A percentile compares a stretch with the other conserved stretches of the same genome.
Evolutionary conservation across 2,329 filamentous ascomycete species (phyloP).

Genomic region (Penicillium vulpinum): DNA sequence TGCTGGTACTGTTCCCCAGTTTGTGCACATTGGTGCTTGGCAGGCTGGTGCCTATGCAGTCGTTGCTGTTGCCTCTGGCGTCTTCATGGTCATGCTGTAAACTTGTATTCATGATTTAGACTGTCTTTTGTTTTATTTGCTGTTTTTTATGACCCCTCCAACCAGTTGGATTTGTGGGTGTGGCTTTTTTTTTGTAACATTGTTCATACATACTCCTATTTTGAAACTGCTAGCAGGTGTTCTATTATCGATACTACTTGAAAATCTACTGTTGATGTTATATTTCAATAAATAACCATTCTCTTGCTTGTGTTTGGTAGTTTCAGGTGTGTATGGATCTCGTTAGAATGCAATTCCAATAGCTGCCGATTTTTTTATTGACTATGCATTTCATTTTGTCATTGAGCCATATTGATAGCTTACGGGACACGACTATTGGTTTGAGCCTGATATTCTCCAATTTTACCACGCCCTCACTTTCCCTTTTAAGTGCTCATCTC

Average conservation of each 20-base stretch:
- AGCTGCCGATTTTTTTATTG: neutral
- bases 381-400: neutral
- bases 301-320: neutral
- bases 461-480: neutral
- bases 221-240: slow-evolving; percentile 9
- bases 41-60: slow-evolving; percentile 48
- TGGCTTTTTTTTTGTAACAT: slow-evolving; percentile 9
- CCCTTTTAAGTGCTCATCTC: neutral
- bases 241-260: slow-evolving; percentile 6
- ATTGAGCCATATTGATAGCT: neutral
- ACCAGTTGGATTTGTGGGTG: slow-evolving; percentile 3
- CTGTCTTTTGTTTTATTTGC: neutral
- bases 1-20: slow-evolving; percentile 31
- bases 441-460: neutral
- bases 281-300: neutral
- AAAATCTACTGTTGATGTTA: neutral
- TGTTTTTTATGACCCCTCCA: neutral
- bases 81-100: slow-evolving; percentile 52
- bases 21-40: slow-evolving; percentile 42
- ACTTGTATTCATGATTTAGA: slow-evolving; percentile 4
- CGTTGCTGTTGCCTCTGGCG: slow-evolving; percentile 45
- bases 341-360: neutral
- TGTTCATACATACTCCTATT: slow-evolving; percentile 18
- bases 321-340: neutral
- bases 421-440: neutral